Base-by-base conservation (phyloP, 495 filamentous ascomycete species). In the Viridothelium virens region DNA sequence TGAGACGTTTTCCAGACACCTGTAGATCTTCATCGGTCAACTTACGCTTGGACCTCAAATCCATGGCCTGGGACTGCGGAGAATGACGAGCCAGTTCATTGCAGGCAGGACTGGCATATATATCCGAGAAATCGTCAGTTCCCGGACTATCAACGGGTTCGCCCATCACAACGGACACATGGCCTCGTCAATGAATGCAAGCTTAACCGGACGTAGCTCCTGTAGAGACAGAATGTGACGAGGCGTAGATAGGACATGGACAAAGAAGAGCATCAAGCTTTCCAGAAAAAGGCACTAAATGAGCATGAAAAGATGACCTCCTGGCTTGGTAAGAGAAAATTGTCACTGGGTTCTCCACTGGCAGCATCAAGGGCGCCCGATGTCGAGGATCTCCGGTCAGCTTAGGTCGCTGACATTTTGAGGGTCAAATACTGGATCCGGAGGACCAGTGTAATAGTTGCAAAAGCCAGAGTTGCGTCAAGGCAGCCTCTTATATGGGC, bases 401-500 rank as follows among this genome's bases (percentile, higher is more conserved):
- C 53, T 6, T 59, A 36, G 14, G 5, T 6, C 25, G 6, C 53
- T 3, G 18, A 59, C 53, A 36, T 33, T 34, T 53, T 11, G n/a
- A 53, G 18, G n/a, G 7, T 59, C 53, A 36, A 59, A 31, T 14
- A 18, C 48, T 18, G 25, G 31, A 36, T 31, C 33, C 14, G 2
- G 31, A 18, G 53, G 5, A 36, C 3, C 7, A 59, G 53, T n/a
- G 25, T 7, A 18, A 9, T 7, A 59, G 53, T 18, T 3, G 11
- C 53, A 18, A 34, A 7, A 7, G 5, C 33, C 7, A 36, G 9
- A 31, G 53, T 31, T 7, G 53, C 53, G 36, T 59, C 53, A 18
- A 59, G 53, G 36, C 53, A 18, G 25, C 25, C 53, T 59, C 53
- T n/a, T 59, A 59, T 59, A 59, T 59, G 53, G 53, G 53, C 53